A percentile compares a stretch with the other conserved stretches of the same genome.
Evolutionary conservation across 1,284 basidiomycete species (phyloP).

Genomic region (Taiwanofungus camphoratus): DNA sequence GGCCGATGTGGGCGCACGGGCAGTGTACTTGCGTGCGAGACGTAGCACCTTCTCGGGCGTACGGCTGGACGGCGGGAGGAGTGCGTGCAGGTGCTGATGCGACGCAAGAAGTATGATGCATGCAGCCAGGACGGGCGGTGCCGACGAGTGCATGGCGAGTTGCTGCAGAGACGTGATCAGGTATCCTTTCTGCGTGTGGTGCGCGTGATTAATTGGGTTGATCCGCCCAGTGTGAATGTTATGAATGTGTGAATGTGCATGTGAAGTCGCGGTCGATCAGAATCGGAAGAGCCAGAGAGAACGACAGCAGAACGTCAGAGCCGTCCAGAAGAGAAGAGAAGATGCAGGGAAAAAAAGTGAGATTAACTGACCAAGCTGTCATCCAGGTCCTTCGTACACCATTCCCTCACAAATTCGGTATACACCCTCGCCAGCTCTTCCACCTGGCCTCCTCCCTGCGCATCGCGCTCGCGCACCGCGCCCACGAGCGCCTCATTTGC

Average conservation of each 20-base stretch:
- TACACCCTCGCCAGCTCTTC: constrained; percentile 44
- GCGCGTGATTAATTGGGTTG: background rate
- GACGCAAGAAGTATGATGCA: constrained; percentile 41
- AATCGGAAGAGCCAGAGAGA: constrained; percentile 1
- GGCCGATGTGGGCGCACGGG: constrained; percentile 27
- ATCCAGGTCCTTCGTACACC: constrained; percentile 46
- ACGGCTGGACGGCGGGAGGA: constrained; percentile 28
- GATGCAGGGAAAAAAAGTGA: constrained; percentile 1
- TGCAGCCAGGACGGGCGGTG: constrained; percentile 37
- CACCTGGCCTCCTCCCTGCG: constrained; percentile 12
- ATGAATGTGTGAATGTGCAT: too few species aligned
- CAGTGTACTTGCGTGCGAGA: constrained; percentile 41
- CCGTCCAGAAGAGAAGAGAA: background rate
- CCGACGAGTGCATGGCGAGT: constrained; percentile 30
- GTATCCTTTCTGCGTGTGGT: constrained; percentile 39
- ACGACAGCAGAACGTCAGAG: background rate
- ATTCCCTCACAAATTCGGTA: constrained; percentile 49
- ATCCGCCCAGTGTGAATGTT: too few species aligned
- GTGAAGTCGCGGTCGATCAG: constrained; percentile 4
- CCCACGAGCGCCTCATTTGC: constrained; percentile 54
- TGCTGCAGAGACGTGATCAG: constrained; percentile 45
- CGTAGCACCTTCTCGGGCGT: constrained; percentile 31
- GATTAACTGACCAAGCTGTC: constrained; percentile 49
- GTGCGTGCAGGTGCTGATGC: constrained; percentile 16
- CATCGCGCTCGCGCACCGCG: constrained; percentile 21